Base-by-base conservation (phyloP, 805 yeast genomes). In the Saccharomycopsis amapae region DNA sequence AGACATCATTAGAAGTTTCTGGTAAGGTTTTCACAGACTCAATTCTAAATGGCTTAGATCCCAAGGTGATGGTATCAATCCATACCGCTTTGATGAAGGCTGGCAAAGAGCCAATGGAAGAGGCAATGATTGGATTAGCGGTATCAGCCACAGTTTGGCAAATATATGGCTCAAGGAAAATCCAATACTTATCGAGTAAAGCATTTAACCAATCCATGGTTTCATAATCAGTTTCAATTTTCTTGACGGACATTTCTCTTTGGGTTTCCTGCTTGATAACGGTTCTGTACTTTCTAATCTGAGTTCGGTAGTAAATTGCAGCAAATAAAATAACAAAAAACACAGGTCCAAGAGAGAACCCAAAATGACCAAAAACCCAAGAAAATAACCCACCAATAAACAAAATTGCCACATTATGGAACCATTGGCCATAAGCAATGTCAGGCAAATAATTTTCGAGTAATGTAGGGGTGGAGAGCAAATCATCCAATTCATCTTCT, bases 141-240 rank as follows among this genome's bases (percentile, higher is more conserved):
- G 81, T 88, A 39, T 83, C 86, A 53, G 87, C 79, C 25, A 88
- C 88, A 64, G 85, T 83, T 61, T 83, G 88, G 13, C 96, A 75
- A 32, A 90, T 70, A 7, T 85, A 78, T 4, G 99, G 98, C 62
- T 93, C 97, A 58, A 88, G 74, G 53, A 73, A 85, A 45, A 78
- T 69, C 99, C 99, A 93, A 63, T 85, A 89, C 64, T 88, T 89
- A 59, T 83, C 89, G 64, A 94, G 62, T 57, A 94, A 83, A 22
- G 78, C 76, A 63, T 93, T 93, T 54, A 86, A 69, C 99, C 99
- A 93, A 59, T 93, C 97, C 84, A 93, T 77, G 5, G 95, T 74
- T 66, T 93, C 98, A 54, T 81, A 81, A 61, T 90, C 97, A 58
- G 79, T 76, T 63, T 93, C 97, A 53, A 89, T 81, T 39, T 75